phyloP scores from a whole-genome alignment of 2,329 filamentous ascomycete species.

The Apiospora marii region DNA sequence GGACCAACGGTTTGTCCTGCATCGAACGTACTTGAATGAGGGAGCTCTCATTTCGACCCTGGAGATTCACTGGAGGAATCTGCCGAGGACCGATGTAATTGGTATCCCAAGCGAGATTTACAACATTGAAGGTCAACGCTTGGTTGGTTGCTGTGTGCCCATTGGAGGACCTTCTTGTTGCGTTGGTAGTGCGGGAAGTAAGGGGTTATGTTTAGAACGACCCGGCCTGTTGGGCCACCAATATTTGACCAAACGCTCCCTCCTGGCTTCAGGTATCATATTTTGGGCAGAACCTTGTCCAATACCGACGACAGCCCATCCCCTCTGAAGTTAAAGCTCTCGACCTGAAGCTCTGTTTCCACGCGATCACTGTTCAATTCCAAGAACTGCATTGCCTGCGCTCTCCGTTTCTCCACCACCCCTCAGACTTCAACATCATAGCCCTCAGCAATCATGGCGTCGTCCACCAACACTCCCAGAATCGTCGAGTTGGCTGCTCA shows the following conservation, averaged over 20 bases:
- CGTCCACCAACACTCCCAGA: not conserved
- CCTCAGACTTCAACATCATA: not conserved
- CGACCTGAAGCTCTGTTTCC: not conserved
- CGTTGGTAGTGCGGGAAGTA: not conserved
- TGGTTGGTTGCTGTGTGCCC: no score
- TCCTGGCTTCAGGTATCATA: not conserved
- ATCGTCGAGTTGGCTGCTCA: constrained; percentile 12
- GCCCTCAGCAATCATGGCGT: not conserved
- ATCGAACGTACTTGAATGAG: no score
- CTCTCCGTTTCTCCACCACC: not conserved
- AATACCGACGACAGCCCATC: not conserved
- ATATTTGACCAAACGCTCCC: not conserved
- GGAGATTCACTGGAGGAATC: no score
- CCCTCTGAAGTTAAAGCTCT: not conserved
- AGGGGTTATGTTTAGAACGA: not conserved
- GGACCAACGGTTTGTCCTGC: no score
- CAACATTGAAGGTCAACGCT: no score
- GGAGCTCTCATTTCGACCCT: no score
- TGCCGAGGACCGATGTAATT: no score
- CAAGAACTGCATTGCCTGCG: not conserved
- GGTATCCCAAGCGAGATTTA: no score
- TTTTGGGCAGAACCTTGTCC: not conserved
- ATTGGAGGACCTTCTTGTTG: no score
- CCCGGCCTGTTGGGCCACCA: not conserved
- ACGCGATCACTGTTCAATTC: not conserved